Evolutionary conservation across 768 basidiomycete species (phyloP).

Genomic region (Pulveroboletus frians): DNA sequence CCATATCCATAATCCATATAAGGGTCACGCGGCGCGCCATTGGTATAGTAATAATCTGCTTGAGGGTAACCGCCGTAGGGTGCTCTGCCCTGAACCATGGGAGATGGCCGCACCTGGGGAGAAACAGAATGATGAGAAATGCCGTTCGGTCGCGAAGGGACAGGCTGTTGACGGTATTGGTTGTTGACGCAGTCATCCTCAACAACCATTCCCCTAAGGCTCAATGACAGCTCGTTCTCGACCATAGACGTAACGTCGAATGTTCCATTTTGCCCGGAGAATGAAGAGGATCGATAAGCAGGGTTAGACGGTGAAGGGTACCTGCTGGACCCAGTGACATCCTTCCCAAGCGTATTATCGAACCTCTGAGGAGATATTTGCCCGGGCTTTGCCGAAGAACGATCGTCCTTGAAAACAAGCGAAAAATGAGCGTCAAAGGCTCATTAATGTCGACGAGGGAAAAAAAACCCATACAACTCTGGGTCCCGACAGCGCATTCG

Average conservation of each 20-base stretch:
- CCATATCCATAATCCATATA: constrained; percentile 55
- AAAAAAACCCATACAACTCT: constrained; percentile 33
- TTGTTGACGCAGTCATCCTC: constrained; percentile 45
- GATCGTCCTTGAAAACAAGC: constrained; percentile 40
- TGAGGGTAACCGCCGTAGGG: constrained; percentile 49
- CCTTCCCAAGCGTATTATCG: constrained; percentile 43
- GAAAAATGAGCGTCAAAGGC: constrained; percentile 15
- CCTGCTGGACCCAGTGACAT: constrained; percentile 34
- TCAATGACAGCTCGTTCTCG: constrained; percentile 51
- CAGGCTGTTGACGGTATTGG: constrained; percentile 37
- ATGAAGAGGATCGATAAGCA: constrained; percentile 29
- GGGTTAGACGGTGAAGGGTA: constrained; percentile 46
- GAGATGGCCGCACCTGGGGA: constrained; percentile 39
- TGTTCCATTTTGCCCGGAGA: constrained; percentile 28
- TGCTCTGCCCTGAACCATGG: constrained; percentile 40
- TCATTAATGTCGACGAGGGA: background rate
- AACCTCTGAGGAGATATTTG: constrained; percentile 54
- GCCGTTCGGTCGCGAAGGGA: constrained; percentile 26
- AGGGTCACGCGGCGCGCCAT: constrained; percentile 43
- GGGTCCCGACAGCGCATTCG: constrained; percentile 34
- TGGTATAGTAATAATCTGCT: constrained; percentile 60
- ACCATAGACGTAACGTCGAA: constrained; percentile 39
- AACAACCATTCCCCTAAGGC: constrained; percentile 57
- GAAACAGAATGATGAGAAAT: constrained; percentile 28
- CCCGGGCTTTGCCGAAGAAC: constrained; percentile 41